Evolutionary conservation across 1,139 yeast species (phyloP).

Genomic region (Meyerozyma sp.): DNA sequence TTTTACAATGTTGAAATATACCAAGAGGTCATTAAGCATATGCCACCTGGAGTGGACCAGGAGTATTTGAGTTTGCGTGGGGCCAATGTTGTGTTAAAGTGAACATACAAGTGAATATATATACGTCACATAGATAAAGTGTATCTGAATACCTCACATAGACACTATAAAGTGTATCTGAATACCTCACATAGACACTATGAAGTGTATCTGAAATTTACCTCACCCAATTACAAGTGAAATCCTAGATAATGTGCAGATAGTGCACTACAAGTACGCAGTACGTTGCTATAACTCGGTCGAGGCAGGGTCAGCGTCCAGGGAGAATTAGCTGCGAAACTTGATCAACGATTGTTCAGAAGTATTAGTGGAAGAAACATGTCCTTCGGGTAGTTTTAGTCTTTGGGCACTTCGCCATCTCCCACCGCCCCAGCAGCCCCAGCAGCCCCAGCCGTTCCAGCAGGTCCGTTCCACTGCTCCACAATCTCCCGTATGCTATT

Average conservation of each 20-base stretch:
- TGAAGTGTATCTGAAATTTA: no score
- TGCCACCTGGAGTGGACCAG: conserved; percentile 92
- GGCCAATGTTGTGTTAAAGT: conserved; percentile 76
- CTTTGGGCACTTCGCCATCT: background rate
- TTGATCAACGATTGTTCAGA: background rate
- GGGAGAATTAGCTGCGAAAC: no score
- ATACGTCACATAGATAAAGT: no score
- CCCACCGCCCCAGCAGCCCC: background rate
- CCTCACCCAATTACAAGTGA: no score
- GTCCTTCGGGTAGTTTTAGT: background rate
- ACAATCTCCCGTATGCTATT: conserved; percentile 29
- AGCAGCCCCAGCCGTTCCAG: no score
- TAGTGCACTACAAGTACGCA: no score
- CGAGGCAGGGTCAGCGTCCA: no score
- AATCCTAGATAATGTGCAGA: no score
- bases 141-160: no score
- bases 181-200: no score
- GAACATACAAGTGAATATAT: conserved; percentile 3
- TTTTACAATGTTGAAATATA: conserved; percentile 83
- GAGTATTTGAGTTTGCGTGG: conserved; percentile 84
- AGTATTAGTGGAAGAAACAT: background rate
- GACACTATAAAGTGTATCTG: no score
- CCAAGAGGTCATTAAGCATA: conserved; percentile 65
- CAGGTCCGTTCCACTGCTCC: conserved; percentile 20
- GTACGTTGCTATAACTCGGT: no score